phyloP scores from a whole-genome alignment of 192 early-diverging fungal genomes.

The Backusella tuberculispora region DNA sequence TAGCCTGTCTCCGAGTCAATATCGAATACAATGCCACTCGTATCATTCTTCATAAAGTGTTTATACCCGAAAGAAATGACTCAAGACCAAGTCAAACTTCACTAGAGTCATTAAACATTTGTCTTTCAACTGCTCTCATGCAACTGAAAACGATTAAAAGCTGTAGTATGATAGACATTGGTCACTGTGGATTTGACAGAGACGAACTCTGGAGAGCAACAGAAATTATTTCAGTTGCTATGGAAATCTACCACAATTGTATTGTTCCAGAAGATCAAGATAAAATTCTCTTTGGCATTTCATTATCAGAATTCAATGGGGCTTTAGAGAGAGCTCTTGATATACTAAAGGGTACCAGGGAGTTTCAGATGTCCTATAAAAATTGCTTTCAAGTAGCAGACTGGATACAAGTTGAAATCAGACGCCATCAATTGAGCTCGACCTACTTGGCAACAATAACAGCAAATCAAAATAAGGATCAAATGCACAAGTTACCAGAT shows the following conservation, averaged over 20 bases:
- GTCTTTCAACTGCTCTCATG: conserved; percentile 29
- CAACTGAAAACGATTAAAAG: conserved; percentile 32
- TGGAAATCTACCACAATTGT: conserved; percentile 29
- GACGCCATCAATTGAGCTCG: conserved; percentile 6
- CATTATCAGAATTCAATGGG: conserved; percentile 20
- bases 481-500: background rate
- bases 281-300: conserved; percentile 25
- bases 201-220: conserved; percentile 44
- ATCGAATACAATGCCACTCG: conserved; percentile 45
- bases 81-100: conserved; percentile 22
- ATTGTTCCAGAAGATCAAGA: conserved; percentile 5
- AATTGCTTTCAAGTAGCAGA: conserved; percentile 35
- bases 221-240: conserved; percentile 33
- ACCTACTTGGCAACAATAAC: conserved; percentile 3
- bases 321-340: conserved; percentile 26
- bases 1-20: conserved; percentile 37
- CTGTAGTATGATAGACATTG: conserved; percentile 10
- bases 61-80: conserved; percentile 38
- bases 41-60: conserved; percentile 42
- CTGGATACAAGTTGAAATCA: conserved; percentile 42
- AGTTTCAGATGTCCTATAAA: conserved; percentile 28
- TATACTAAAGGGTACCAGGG: conserved; percentile 30
- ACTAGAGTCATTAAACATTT: conserved; percentile 38
- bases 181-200: conserved; percentile 42
- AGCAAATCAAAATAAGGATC: background rate